A percentile compares a stretch with the other conserved stretches of the same genome.
Conservation (phyloP, 495 filamentous ascomycete species). For the Penicillium paradoxum region DNA sequence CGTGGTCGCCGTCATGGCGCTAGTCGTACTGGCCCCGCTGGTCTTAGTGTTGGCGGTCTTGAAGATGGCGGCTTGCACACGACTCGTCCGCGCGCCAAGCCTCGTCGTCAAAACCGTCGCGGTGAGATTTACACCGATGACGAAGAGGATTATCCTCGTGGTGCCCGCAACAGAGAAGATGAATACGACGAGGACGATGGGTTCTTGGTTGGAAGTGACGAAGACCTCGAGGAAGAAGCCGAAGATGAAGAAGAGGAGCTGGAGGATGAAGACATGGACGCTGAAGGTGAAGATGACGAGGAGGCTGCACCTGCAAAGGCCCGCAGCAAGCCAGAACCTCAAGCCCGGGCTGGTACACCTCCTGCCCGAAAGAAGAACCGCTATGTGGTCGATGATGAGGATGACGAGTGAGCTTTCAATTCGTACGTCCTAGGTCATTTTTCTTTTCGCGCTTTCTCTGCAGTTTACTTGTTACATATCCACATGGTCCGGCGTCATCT, state of each 20-base stretch:
- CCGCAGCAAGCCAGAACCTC: conserved; percentile 22
- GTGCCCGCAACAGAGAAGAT: conserved; percentile 62
- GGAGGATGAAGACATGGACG: conserved; percentile 53
- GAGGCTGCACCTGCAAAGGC: conserved; percentile 24
- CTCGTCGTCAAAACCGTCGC: conserved; percentile 41
- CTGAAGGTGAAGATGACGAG: conserved; percentile 53
- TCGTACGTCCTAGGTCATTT: background rate
- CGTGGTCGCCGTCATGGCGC: conserved; percentile 49
- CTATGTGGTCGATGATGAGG: conserved; percentile 45
- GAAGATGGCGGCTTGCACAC: conserved; percentile 58
- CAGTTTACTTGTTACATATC: conserved; percentile 8
- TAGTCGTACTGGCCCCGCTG: conserved; percentile 44
- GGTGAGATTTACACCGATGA: conserved; percentile 54
- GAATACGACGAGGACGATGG: conserved; percentile 81
- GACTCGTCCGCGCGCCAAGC: conserved; percentile 40
- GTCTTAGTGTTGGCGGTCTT: conserved; percentile 67
- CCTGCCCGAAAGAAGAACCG: conserved; percentile 43
- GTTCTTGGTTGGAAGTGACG: conserved; percentile 70
- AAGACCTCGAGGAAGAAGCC: conserved; percentile 56
- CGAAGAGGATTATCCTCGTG: conserved; percentile 57
- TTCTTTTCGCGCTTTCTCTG: background rate
- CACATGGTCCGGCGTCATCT: conserved; percentile 9
- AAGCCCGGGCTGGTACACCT: conserved; percentile 26
- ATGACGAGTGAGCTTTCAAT: conserved; percentile 33
- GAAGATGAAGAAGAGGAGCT: conserved; percentile 62